Evolutionary conservation across 257 asterid species (phyloP).

Genomic region (Penstemon eatonii): DNA sequence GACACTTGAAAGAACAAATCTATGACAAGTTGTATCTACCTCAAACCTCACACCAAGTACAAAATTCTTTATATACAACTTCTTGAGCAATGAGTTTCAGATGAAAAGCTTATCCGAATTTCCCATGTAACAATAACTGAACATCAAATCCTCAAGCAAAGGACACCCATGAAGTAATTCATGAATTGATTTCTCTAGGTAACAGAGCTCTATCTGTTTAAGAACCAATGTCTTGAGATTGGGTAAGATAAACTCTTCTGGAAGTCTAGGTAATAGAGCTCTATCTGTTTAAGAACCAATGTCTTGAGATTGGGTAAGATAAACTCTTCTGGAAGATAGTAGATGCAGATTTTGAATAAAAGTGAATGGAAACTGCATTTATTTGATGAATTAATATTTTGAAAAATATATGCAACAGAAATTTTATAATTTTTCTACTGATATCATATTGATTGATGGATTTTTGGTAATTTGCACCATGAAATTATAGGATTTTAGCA

Average conservation of each 20-base stretch:
- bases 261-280: not conserved
- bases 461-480: too few species aligned
- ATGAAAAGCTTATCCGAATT: not conserved
- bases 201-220: not conserved
- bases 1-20: too few species aligned
- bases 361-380: too few species aligned
- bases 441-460: too few species aligned
- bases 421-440: too few species aligned
- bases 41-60: not conserved
- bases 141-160: not conserved
- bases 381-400: too few species aligned
- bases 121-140: not conserved
- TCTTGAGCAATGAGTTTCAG: not conserved
- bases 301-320: too few species aligned
- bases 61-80: not conserved
- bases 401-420: too few species aligned
- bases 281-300: too few species aligned
- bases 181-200: not conserved
- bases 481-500: too few species aligned
- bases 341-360: too few species aligned
- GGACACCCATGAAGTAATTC: constrained; percentile 13
- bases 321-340: too few species aligned
- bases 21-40: not conserved
- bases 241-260: not conserved
- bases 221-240: not conserved